These are phyloP conservation scores for Astrothelium subdiscretum DNA, from an alignment of 495 filamentous ascomycete genomes.

Conservation along the genomic window DNA sequence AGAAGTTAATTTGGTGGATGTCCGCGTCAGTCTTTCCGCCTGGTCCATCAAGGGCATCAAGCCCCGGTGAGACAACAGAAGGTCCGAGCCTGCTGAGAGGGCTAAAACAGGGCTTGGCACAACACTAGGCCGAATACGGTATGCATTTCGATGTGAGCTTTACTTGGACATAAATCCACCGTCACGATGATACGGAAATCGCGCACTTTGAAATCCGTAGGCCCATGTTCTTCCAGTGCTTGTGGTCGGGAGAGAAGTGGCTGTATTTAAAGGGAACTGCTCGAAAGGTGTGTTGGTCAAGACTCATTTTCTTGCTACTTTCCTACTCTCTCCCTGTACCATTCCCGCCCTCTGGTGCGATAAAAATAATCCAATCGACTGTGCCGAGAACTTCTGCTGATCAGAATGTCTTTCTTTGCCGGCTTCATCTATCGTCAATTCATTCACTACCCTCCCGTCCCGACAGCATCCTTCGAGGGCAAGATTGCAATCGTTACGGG, in stretches of 20 bases:
- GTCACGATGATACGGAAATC: neutral
- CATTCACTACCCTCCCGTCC: constrained; percentile 29
- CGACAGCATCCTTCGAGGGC: constrained; percentile 25
- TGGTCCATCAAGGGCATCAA: too few relatives aligned
- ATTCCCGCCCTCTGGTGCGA: neutral
- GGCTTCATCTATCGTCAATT: constrained; percentile 36
- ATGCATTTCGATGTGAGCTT: neutral
- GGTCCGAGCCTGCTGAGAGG: too few relatives aligned
- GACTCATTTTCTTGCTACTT: neutral
- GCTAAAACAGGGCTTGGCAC: neutral
- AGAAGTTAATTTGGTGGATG: neutral
- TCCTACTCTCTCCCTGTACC: neutral
- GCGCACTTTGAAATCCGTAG: neutral
- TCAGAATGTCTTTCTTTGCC: neutral
- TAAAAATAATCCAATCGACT: neutral
- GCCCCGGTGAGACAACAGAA: too few relatives aligned
- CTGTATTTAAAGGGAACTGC: neutral
- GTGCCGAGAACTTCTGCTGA: neutral
- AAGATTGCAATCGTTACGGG: constrained; percentile 29
- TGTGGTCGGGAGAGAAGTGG: neutral
- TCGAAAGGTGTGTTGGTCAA: neutral
- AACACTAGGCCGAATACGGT: neutral
- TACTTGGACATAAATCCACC: neutral
- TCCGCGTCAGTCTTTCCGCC: neutral
- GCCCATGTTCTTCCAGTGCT: neutral